Evolutionary conservation across 2,329 filamentous ascomycete species (phyloP), one percentile per base, ranked within the genome.

Genomic region (Akanthomyces dipterigenus): DNA sequence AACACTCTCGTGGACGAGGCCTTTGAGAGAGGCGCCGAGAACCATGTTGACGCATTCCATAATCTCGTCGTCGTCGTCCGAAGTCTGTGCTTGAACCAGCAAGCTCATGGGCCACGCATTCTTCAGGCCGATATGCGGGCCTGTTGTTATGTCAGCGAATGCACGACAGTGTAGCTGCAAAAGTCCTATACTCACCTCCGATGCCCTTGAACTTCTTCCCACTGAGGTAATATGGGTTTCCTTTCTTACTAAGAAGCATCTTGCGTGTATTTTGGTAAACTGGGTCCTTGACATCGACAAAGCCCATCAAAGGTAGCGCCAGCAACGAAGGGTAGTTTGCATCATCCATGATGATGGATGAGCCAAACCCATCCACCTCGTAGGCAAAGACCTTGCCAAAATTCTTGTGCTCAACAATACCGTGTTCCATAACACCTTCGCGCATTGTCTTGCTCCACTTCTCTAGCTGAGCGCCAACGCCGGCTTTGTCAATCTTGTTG

Each of bases 31-130:
- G 1, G 89, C 89, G 63, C 85, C 81, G 63, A 95, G 85, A 43
- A 99, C 95, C 36, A 88, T 73, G 8, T 85, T 78, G 28, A 99
- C 74, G 64, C 88, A 90, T 54, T 84, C 80, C 63, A 75, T 78
- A 65, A 99, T 98, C 76, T 99, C 95, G 0, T 81, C 79, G 63
- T 96, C 93, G 62, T 93, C 81, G 55, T 93, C 83, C 6, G 87
- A 89, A 0, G 95, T 99, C 82, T 95, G 91, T 3, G 91, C 91
- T 74, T 97, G 93, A 22, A 97, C 84, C 9, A 99, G 80, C 64
- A 97, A 78, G 71, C 90, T 95, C 92, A 99, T 98, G 0, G 95
- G 95, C 95, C 95, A 99, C 8, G 93, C 95, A 66, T 96, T 90
- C 68, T 84, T 79, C n/a, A 96, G 77, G 0, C 95, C 95, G 66